phyloP scores from a whole-genome alignment of 1,284 basidiomycete species.

The Psilocybe mexicana region DNA sequence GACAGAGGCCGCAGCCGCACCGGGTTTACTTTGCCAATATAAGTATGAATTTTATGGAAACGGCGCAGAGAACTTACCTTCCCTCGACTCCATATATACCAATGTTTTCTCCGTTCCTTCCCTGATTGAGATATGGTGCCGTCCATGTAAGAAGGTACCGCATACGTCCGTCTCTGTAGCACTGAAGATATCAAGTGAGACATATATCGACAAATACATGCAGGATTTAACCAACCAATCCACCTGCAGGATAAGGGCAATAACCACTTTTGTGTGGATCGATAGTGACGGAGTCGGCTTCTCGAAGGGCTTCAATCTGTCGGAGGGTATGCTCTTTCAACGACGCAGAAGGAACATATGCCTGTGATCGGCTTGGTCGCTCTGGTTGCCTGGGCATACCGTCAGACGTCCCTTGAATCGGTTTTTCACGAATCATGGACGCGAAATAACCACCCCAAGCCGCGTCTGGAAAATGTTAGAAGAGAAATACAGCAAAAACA shows the following conservation, averaged over 20 bases:
- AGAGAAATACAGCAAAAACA: not conserved
- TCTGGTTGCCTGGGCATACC: not conserved
- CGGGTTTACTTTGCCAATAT: slow-evolving; percentile 39
- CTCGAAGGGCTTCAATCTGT: not conserved
- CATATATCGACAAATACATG: not conserved
- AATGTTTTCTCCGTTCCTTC: slow-evolving; percentile 33
- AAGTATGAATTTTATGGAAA: not conserved
- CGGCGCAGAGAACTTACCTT: slow-evolving; percentile 32
- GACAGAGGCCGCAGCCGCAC: slow-evolving; percentile 39
- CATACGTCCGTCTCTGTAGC: slow-evolving; percentile 42
- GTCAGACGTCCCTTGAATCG: slow-evolving; percentile 17
- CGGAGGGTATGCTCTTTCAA: slow-evolving; percentile 1
- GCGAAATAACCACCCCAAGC: slow-evolving; percentile 45
- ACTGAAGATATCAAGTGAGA: slow-evolving; percentile 24
- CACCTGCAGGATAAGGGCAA: slow-evolving; percentile 45
- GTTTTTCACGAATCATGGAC: slow-evolving; percentile 31
- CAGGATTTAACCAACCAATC: not conserved
- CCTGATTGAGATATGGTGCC: slow-evolving; percentile 36
- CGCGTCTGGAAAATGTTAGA: not conserved
- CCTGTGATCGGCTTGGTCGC: not conserved
- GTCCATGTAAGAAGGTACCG: slow-evolving; percentile 44
- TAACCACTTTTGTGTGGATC: slow-evolving; percentile 51
- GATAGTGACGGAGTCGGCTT: slow-evolving; percentile 43
- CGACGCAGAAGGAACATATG: slow-evolving; percentile 2
- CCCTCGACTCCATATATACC: slow-evolving; percentile 48